Base-by-base conservation (phyloP, 164 flowering plant species). In the Malania oleifera region DNA sequence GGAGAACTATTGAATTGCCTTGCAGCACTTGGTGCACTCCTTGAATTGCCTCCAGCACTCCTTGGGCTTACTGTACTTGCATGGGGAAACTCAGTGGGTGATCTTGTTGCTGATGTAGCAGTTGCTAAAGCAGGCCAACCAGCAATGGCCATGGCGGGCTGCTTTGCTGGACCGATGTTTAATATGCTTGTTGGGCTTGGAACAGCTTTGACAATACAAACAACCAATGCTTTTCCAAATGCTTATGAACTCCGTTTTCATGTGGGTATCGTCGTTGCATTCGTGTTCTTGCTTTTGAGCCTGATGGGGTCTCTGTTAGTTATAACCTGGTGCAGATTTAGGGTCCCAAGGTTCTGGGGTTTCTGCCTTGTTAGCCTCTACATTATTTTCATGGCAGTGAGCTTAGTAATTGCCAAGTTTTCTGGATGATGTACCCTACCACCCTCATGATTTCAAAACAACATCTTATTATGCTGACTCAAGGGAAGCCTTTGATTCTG, bases 161-260 rank as follows among this genome's bases (percentile, higher is more conserved):
- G 99, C 77, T 95, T 91, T 69, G 99, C 93, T 0, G 89, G 99
- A 9, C 99, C 99, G 6, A 95, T 95, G 99, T 95, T 95, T 65
- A 95, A 95, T 70, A 95, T 95, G 99, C 93, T 95, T 38, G 80
- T 91, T 31, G 99, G 97, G 20, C 85, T 95, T 51, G 99, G 99
- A 29, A 68, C 87, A 12, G 97, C 91, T 37, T 66, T 91, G 69
- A 93, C 84, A 38, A 77, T 87, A 22, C 89, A 85, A 66, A 86
- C 95, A 7, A 80, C 82, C 22, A 70, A 86, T 66, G 72, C 74
- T 23, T 89, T 73, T 66, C 99, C 99, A 0, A 62, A 73, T 57
- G 91, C 91, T 13, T 95, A 89, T 64, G 63, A 72, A 72, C 87
- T 95, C 18, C 83, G 66, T 31, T 88, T 95, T 70, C 89, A 95